Percentiles rank a stretch among this genome's conserved stretches.
Evolutionary conservation across 2,329 filamentous ascomycete species (phyloP).

Genomic region (Thelonectria rubi): DNA sequence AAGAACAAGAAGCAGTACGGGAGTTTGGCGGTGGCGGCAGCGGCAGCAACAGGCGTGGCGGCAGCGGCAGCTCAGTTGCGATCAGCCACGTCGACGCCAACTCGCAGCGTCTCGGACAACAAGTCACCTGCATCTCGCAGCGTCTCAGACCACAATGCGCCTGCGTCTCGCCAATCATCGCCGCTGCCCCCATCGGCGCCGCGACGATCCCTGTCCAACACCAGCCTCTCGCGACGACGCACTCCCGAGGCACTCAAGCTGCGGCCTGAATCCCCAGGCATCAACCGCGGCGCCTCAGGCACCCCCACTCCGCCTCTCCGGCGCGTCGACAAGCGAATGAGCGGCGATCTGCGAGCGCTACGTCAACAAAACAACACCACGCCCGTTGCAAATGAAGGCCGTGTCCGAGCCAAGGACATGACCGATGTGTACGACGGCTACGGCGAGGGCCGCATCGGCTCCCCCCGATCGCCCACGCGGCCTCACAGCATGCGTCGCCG

Average conservation of each 20-base stretch:
- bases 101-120: constrained; percentile 52
- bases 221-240: constrained; percentile 59
- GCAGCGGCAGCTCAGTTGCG: constrained; percentile 24
- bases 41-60: constrained; percentile 23
- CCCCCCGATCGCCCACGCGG: constrained; percentile 90
- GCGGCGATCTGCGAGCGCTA: constrained; percentile 72
- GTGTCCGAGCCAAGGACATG: constrained; percentile 85
- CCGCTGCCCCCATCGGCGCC: constrained; percentile 40
- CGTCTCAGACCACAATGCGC: constrained; percentile 52
- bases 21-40: constrained; percentile 34
- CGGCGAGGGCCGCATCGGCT: constrained; percentile 86
- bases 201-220: constrained; percentile 62
- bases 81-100: constrained; percentile 32
- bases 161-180: constrained; percentile 33
- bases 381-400: constrained; percentile 86
- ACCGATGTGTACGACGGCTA: constrained; percentile 94
- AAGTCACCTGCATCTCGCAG: constrained; percentile 39
- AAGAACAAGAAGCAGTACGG: constrained; percentile 45
- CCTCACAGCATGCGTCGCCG: constrained; percentile 96
- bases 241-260: constrained; percentile 64
- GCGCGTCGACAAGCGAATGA: constrained; percentile 72
- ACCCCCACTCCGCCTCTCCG: constrained; percentile 74
- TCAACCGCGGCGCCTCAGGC: constrained; percentile 45
- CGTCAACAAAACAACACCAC: constrained; percentile 50
- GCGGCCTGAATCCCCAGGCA: constrained; percentile 71